Evolutionary conservation across 345 rosid species (phyloP).

Genomic region (Bruguiera parviflora): DNA sequence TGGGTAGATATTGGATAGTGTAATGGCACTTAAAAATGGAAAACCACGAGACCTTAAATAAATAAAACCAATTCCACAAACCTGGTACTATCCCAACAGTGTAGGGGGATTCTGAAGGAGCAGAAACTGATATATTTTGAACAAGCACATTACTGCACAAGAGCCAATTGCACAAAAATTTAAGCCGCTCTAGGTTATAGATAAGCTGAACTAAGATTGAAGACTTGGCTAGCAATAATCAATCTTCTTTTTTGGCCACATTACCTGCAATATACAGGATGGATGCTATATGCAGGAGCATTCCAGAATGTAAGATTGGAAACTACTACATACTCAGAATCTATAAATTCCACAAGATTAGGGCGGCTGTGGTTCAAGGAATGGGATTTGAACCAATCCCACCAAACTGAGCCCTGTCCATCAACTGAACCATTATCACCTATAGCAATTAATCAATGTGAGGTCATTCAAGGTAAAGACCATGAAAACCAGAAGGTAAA

Average conservation of each 20-base stretch:
- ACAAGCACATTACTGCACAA: constrained; percentile 54
- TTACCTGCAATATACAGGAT: constrained; percentile 88
- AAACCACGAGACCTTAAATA: neutral
- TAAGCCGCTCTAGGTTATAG: neutral
- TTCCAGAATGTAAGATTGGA: constrained; percentile 78
- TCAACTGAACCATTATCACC: constrained; percentile 90
- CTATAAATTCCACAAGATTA: constrained; percentile 70
- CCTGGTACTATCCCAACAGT: constrained; percentile 87
- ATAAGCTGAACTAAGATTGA: neutral
- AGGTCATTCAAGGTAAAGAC: constrained; percentile 2
- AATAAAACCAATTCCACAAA: constrained; percentile 16
- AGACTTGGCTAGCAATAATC: neutral
- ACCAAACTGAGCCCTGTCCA: constrained; percentile 88
- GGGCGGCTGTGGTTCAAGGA: constrained; percentile 85
- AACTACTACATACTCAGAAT: constrained; percentile 56
- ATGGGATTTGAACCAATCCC: constrained; percentile 65
- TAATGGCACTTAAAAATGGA: neutral
- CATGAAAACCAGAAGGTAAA: neutral
- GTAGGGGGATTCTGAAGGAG: constrained; percentile 56
- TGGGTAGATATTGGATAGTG: neutral
- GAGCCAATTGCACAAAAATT: constrained; percentile 8
- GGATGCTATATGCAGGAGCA: constrained; percentile 79
- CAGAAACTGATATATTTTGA: constrained; percentile 51
- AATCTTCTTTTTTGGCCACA: neutral
- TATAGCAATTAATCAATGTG: constrained; percentile 17